Percentiles rank a stretch among this genome's conserved stretches.
These are phyloP conservation scores for Ogataea salicorniae DNA, from an alignment of 805 yeast species.

Conservation along the genomic window DNA sequence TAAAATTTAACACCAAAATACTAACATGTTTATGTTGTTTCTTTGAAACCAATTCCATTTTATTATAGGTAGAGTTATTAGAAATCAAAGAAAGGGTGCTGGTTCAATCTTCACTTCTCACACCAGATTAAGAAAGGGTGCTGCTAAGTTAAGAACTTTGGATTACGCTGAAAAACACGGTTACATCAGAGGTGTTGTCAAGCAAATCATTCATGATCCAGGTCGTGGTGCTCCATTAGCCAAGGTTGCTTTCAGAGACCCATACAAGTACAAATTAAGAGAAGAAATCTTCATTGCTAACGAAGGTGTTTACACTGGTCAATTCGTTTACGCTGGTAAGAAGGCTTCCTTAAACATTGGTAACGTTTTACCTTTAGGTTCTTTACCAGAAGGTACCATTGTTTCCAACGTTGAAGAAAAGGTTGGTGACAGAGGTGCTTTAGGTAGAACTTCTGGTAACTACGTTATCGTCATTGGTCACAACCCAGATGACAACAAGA, in stretches of 20 bases:
- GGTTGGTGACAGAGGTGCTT: slow-evolving; percentile 99
- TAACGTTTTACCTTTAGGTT: slow-evolving; percentile 93
- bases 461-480: slow-evolving; percentile 98
- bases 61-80: slow-evolving; percentile 91
- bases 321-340: slow-evolving; percentile 98
- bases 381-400: slow-evolving; percentile 99
- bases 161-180: slow-evolving; percentile 99
- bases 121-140: slow-evolving; percentile 99
- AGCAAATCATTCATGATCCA: slow-evolving; percentile 98
- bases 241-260: slow-evolving; percentile 98
- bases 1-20: background rate
- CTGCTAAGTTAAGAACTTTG: slow-evolving; percentile 98
- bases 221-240: slow-evolving; percentile 99
- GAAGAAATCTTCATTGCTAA: slow-evolving; percentile 98
- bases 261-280: slow-evolving; percentile 96
- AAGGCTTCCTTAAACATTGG: slow-evolving; percentile 96
- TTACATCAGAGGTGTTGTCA: slow-evolving; percentile 98
- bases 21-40: background rate
- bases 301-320: slow-evolving; percentile 99
- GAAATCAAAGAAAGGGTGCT: slow-evolving; percentile 99
- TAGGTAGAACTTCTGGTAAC: slow-evolving; percentile 99
- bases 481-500: slow-evolving; percentile 98
- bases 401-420: slow-evolving; percentile 97
- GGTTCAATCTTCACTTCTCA: slow-evolving; percentile 99
- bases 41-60: background rate